A percentile compares a stretch with the other conserved stretches of the same genome.
phyloP scores from a whole-genome alignment of 2,329 filamentous ascomycete species.

The Fusarium burgessii region DNA sequence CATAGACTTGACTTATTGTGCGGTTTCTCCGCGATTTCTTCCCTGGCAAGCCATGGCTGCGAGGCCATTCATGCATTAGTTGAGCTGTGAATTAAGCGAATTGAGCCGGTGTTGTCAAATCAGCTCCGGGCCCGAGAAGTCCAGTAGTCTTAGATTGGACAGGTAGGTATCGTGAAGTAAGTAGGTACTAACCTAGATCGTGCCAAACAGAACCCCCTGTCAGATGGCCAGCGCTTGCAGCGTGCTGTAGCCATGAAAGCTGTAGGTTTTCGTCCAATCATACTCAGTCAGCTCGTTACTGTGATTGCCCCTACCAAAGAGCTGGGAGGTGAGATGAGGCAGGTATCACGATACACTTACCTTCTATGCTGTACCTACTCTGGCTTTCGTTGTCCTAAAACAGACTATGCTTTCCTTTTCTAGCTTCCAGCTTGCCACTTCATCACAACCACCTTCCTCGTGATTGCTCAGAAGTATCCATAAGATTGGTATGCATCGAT shows the following conservation, averaged over 20 bases:
- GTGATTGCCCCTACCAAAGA: slow-evolving; percentile 9
- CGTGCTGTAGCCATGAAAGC: slow-evolving; percentile 42
- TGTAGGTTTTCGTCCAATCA: slow-evolving; percentile 16
- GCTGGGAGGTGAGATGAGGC: slow-evolving; percentile 25
- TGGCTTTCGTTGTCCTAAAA: slow-evolving; percentile 30
- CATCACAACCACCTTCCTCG: slow-evolving; percentile 29
- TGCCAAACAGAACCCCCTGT: slow-evolving; percentile 10
- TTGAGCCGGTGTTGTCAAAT: slow-evolving; percentile 26
- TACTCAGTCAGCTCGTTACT: slow-evolving; percentile 14
- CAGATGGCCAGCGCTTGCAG: slow-evolving; percentile 29
- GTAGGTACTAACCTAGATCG: slow-evolving; percentile 7
- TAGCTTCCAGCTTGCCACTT: slow-evolving; percentile 39
- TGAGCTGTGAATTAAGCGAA: slow-evolving; percentile 2
- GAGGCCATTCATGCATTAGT: slow-evolving; percentile 12
- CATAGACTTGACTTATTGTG: not conserved
- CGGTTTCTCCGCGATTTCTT: not conserved
- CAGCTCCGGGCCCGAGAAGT: slow-evolving; percentile 28
- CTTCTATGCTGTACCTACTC: slow-evolving; percentile 14
- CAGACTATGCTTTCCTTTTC: slow-evolving; percentile 40
- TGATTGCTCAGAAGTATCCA: slow-evolving; percentile 22
- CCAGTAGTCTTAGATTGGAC: slow-evolving; percentile 17
- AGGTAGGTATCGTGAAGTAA: slow-evolving; percentile 5
- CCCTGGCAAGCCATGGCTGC: not conserved
- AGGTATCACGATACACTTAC: slow-evolving; percentile 12
- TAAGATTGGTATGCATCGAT: not conserved